Base-by-base conservation (phyloP, 2,329 filamentous ascomycete species). In the Cryphonectria carpinicola region DNA sequence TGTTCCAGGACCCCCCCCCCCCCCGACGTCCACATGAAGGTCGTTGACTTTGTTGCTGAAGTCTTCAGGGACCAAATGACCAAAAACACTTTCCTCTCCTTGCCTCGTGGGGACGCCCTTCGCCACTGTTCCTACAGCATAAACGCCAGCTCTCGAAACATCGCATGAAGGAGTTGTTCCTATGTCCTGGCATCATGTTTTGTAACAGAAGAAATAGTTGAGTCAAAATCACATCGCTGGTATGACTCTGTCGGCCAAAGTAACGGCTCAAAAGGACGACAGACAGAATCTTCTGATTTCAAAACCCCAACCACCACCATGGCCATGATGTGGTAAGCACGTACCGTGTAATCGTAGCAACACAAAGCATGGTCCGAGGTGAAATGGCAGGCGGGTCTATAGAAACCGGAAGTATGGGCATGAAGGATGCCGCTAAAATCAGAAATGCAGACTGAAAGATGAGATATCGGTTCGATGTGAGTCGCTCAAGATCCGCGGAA, bases 401-500 rank as follows among this genome's bases (percentile, higher is more conserved):
- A 58, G 28, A 58, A 32, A 58, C 19, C 14, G 6, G 4, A 8
- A 58, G 28, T 17, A 58, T 32, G 54, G 54, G 14, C 58, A n/a
- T 39, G 17, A 13, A 61, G 5, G 14, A 39, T 39, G 56, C 32
- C 58, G 10, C 35, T 35, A 14, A n/a, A 61, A 4, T 2, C 22
- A 3, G 58, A 35, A 32, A 32, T 32, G 25, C 58, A 17, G 17
- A 28, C 7, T 13, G 14, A 14, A n/a, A 14, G 7, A 61, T n/a
- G 32, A 17, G 1, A 32, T 37, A 2, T 39, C 19, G 13, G 6
- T 61, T 4, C 35, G 25, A 56, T 3, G 17, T 39, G 35, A 8
- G 7, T 52, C 56, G 19, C 19, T 81, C 73, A 87, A 54, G 73
- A 80, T 66, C 94, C 95, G 49, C 95, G 89, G 87, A 99, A 99